phyloP scores from a whole-genome alignment of 176 grass and related monocot genomes.

The Avena sativa region DNA sequence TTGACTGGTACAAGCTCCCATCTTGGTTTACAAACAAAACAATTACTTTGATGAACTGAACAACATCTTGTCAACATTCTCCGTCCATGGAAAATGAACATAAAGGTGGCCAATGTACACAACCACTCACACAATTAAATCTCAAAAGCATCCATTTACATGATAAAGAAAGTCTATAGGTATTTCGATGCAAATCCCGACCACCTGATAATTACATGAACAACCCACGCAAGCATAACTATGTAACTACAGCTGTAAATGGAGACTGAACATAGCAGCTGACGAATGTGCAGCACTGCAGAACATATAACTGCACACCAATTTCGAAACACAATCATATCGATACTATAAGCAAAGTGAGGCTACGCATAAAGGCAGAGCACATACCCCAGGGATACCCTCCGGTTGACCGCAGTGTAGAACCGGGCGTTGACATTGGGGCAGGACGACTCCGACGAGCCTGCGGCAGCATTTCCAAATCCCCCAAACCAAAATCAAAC shows the following conservation, averaged over 20 bases:
- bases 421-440: constrained; percentile 70
- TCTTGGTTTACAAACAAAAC: background rate
- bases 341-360: background rate
- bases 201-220: background rate
- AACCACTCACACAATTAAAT: background rate
- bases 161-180: background rate
- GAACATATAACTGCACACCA: background rate
- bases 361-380: background rate
- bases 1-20: background rate
- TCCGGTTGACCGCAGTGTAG: constrained; percentile 61
- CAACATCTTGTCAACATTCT: background rate
- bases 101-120: background rate
- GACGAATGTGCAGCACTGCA: background rate
- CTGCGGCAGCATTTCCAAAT: constrained; percentile 50
- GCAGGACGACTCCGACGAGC: constrained; percentile 53
- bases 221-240: background rate
- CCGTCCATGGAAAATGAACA: background rate
- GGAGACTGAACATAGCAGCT: background rate
- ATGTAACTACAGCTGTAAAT: background rate
- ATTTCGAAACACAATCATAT: background rate
- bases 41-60: background rate
- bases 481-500: constrained; percentile 39
- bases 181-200: background rate
- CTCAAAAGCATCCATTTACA: background rate
- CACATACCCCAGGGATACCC: constrained; percentile 63